Evolutionary conservation across 768 basidiomycete genomes (phyloP).

Genomic region (Tulasnella sp.): DNA sequence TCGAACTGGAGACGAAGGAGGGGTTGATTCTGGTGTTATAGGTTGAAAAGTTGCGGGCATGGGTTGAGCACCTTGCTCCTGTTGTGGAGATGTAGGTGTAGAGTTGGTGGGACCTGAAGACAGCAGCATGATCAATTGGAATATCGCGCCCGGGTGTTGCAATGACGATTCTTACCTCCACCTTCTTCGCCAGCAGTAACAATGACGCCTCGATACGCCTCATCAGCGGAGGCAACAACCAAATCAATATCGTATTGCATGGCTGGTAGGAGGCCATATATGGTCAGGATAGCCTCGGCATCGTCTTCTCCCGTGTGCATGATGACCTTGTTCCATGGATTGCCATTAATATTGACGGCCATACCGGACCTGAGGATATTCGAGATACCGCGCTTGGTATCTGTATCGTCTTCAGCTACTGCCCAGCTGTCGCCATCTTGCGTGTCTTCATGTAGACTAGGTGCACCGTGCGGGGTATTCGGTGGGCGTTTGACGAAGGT

Average conservation of each 20-base stretch:
- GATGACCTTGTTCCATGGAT: slow-evolving; percentile 71
- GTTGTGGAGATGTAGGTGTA: background rate
- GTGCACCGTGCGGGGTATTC: background rate
- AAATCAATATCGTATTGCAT: slow-evolving; percentile 87
- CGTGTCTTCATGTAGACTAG: slow-evolving; percentile 29
- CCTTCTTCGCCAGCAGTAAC: background rate
- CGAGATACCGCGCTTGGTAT: slow-evolving; percentile 36
- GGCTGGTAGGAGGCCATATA: slow-evolving; percentile 82
- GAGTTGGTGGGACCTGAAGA: background rate
- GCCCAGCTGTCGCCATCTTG: slow-evolving; percentile 31
- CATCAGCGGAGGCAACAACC: slow-evolving; percentile 56
- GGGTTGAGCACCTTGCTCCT: background rate
- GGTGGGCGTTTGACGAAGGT: slow-evolving; percentile 21
- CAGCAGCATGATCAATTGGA: background rate
- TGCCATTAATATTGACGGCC: slow-evolving; percentile 70
- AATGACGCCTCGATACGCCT: slow-evolving; percentile 36
- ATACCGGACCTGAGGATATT: slow-evolving; percentile 66
- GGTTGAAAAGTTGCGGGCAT: slow-evolving; percentile 5
- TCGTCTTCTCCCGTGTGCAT: slow-evolving; percentile 69
- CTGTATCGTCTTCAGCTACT: slow-evolving; percentile 22
- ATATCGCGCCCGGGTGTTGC: background rate
- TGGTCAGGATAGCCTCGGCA: slow-evolving; percentile 84
- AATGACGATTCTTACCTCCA: background rate
- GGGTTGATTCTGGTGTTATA: slow-evolving; percentile 20
- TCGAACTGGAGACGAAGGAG: slow-evolving; percentile 2